These are phyloP conservation scores for Bifiguratus adelaidae DNA, from an alignment of 192 early-diverging fungal genomes.

Conservation along the genomic window DNA sequence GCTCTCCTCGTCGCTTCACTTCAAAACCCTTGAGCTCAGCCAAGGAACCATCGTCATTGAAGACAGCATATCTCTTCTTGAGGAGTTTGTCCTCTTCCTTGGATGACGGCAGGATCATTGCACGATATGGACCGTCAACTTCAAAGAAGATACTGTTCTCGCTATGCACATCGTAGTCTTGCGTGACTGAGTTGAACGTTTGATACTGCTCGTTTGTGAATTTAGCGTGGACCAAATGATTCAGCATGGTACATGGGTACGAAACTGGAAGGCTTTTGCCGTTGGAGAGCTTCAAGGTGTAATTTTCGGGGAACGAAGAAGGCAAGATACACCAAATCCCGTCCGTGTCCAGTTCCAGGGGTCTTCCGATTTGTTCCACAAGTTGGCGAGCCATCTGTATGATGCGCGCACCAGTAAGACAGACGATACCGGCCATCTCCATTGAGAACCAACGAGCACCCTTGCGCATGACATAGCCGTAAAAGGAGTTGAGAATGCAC, in stretches of 20 bases:
- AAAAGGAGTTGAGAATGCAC: conserved; percentile 91
- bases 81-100: conserved; percentile 92
- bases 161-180: conserved; percentile 53
- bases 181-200: conserved; percentile 48
- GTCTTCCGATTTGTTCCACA: conserved; percentile 87
- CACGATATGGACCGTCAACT: conserved; percentile 96
- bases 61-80: conserved; percentile 98
- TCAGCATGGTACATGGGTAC: conserved; percentile 97
- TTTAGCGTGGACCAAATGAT: conserved; percentile 89
- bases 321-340: conserved; percentile 99
- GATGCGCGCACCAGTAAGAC: conserved; percentile 90
- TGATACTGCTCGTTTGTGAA: conserved; percentile 99
- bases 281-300: conserved; percentile 68
- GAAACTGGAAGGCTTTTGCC: conserved; percentile 80
- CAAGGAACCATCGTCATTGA: conserved; percentile 86
- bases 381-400: conserved; percentile 93
- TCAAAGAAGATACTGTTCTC: conserved; percentile 99
- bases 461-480: conserved; percentile 99
- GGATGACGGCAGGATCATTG: conserved; percentile 95
- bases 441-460: conserved; percentile 97
- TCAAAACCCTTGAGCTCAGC: conserved; percentile 99
- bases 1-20: conserved; percentile 95
- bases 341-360: conserved; percentile 96
- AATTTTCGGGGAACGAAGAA: conserved; percentile 86
- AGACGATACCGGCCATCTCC: conserved; percentile 99